Base-by-base conservation (phyloP, 805 yeast genomes). In the Metschnikowia cerradonensis region DNA sequence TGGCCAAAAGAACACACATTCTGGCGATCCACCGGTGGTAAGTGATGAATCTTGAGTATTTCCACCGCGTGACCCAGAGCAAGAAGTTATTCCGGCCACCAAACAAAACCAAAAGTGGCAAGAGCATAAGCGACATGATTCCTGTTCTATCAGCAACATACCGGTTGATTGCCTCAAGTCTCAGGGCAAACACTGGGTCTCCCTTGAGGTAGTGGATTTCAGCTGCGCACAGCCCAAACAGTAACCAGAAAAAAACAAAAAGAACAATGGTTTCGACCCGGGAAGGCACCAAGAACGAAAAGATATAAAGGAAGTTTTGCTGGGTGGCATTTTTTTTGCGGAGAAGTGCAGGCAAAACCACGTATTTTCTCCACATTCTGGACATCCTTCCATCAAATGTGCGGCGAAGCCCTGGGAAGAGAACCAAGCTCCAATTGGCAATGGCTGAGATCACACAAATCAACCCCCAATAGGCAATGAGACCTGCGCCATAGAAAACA, bases 381-480 rank as follows among this genome's bases (percentile, higher is more conserved):
- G 63, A 51, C 14, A 62, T 19, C 3, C 59, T 63, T 0, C 73
- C 75, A 20, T 67, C 68, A 13, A 67, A 56, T 3, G 55, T 48
- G 31, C 64, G 62, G 8, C 65, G 53, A 22, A 71, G 42, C 1
- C 62, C 52, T 3, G 83, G 83, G 26, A 71, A 67, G 22, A 78
- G 52, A 41, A 66, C 60, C 34, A 63, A 58, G 4, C 65, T 32
- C 77, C 81, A 75, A 52, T 79, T 75, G 40, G 65, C 58, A 14
- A 78, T 19, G 1, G 73, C 72, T 3, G 79, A 71, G 22, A 75
- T 30, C 0, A 80, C 39, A 49, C 79, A 57, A 38, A 82, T 64
- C 1, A 69, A 46, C 3, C 68, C 76, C 83, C 84, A 80, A 55
- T 75, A 79, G 0, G 78, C 76, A 20, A 82, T 50, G 35, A 74